Evolutionary conservation across 2,329 filamentous ascomycete species (phyloP).

Genomic region (Talaromyces sp.): DNA sequence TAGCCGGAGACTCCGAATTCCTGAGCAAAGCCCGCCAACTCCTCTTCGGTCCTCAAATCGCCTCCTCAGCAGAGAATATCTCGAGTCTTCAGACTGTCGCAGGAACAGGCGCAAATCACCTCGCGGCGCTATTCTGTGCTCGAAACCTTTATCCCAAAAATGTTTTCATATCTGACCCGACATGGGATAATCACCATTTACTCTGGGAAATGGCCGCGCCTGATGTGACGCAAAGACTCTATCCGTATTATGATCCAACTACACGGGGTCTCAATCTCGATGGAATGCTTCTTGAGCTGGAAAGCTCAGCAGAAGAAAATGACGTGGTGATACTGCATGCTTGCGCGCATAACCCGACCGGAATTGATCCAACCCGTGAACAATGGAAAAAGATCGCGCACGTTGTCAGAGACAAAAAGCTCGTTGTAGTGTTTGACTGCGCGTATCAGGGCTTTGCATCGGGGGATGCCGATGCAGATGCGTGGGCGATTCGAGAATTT

Average conservation of each 20-base stretch:
- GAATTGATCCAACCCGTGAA: conserved; percentile 76
- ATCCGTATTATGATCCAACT: conserved; percentile 72
- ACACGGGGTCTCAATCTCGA: conserved; percentile 26
- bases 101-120: conserved; percentile 83
- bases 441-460: conserved; percentile 94
- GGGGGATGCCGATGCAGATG: conserved; percentile 72
- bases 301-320: conserved; percentile 71
- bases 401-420: conserved; percentile 66
- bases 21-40: conserved; percentile 77
- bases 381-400: conserved; percentile 80
- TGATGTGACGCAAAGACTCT: conserved; percentile 62
- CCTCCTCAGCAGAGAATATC: conserved; percentile 29
- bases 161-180: conserved; percentile 83
- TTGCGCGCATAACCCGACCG: conserved; percentile 94
- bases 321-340: conserved; percentile 84
- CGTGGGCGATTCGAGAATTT: conserved; percentile 80
- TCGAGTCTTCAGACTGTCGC: conserved; percentile 85
- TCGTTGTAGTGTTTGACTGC: conserved; percentile 90
- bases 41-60: conserved; percentile 62
- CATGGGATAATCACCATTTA: conserved; percentile 92
- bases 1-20: conserved; percentile 73
- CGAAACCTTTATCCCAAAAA: conserved; percentile 68
- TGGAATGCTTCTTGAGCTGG: conserved; percentile 68
- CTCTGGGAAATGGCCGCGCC: conserved; percentile 58
- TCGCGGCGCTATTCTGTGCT: conserved; percentile 63